Conservation (phyloP, 2,329 filamentous ascomycete genomes). For the Neoarthrinium moseri region DNA sequence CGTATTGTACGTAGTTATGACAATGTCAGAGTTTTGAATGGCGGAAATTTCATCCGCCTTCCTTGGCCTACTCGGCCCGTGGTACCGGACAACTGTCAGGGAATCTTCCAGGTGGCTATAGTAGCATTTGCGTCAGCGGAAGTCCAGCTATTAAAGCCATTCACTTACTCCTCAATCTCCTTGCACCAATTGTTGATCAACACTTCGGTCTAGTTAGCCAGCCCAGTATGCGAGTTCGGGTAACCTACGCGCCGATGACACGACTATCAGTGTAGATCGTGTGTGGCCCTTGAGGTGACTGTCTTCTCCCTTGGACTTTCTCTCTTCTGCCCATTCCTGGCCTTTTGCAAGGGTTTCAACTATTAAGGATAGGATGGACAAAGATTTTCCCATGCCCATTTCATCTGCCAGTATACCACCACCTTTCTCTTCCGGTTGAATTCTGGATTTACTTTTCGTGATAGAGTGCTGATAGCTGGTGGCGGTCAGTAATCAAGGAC, state of each 20-base stretch:
- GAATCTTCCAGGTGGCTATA: constrained; percentile 30
- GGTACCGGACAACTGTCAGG: constrained; percentile 33
- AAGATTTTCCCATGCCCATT: constrained; percentile 60
- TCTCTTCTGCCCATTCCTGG: constrained; percentile 30
- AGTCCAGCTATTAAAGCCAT: too few species aligned
- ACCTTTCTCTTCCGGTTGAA: constrained; percentile 29
- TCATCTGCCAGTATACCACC: constrained; percentile 58
- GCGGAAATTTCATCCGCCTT: constrained; percentile 14
- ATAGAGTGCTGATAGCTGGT: constrained; percentile 37
- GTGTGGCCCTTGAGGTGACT: constrained; percentile 20
- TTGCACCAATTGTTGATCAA: constrained; percentile 38
- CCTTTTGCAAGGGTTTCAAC: constrained; percentile 37
- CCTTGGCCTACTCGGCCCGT: constrained; percentile 29
- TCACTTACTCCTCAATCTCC: constrained; percentile 35
- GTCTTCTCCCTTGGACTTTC: constrained; percentile 12
- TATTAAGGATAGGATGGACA: constrained; percentile 50
- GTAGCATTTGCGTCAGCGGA: too few species aligned
- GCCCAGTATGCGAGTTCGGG: background rate
- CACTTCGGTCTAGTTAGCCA: constrained; percentile 25
- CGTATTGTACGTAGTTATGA: constrained; percentile 48
- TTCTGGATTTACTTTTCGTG: constrained; percentile 31
- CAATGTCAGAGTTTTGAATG: constrained; percentile 35
- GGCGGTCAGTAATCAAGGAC: background rate
- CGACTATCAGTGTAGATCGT: constrained; percentile 42
- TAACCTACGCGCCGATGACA: constrained; percentile 38